Evolutionary conservation across 345 rosid species (phyloP), one percentile per base, ranked within the genome.

Genomic region (Lenwebbia sp.): DNA sequence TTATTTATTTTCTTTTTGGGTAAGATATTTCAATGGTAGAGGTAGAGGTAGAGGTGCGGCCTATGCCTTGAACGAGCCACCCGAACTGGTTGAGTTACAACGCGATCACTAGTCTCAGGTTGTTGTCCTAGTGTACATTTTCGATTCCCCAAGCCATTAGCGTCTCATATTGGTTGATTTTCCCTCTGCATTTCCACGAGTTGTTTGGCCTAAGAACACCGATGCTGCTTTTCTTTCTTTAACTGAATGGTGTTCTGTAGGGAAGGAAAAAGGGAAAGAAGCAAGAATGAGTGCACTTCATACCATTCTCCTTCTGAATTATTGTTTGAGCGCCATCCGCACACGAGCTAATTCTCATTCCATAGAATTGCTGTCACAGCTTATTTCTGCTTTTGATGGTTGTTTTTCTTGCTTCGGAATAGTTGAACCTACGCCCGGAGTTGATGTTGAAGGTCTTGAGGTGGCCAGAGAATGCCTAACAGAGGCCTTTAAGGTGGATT

Each of bases 371-470:
- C 22, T 49, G 40, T 51, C 76, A 13, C 26, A 41, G 7, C 52
- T 28, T 47, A 41, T 12, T 51, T 33, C 47, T 30, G 0, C 37
- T 3, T 84, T 55, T 49, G 85, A 26, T 84, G 13, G 58, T 52
- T 51, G 41, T 52, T 40, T 83, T 55, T 55, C 65, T 54, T 84
- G 85, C 49, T 84, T 84, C 0, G 75, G 65, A 41, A 23, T 56
- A 95, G 99, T 96, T 86, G 96, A 96, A 83, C 92, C 93, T 23
- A 91, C 93, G 54, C 89, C 95, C 2, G 96, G 96, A 55, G 94
- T 91, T 83, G 98, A 96, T 86, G 87, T 88, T 49, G 99, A 96
- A 93, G 97, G 96, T 21, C 90, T 96, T 87, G 96, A 95, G 86
- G 96, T 96, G 87, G 96, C 94, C 58, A 92, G 84, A 87, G 98